phyloP scores from a whole-genome alignment of 2,329 filamentous ascomycete species.

The Macroventuria anomochaeta region DNA sequence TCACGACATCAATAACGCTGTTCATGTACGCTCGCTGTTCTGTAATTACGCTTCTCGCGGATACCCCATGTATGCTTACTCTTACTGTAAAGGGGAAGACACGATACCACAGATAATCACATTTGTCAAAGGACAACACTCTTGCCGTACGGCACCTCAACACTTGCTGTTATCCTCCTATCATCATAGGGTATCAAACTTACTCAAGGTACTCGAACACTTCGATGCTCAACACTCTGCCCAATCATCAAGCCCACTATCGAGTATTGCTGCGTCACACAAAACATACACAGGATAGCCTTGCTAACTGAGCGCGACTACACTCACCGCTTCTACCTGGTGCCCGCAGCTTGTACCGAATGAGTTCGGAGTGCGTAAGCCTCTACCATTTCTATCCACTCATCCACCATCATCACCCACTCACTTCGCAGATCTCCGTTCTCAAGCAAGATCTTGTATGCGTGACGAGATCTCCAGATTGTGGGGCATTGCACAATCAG shows the following conservation, averaged over 20 bases:
- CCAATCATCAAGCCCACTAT: neutral
- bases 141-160: neutral
- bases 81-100: conserved; percentile 5
- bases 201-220: neutral
- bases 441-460: neutral
- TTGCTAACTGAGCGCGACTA: conserved; percentile 9
- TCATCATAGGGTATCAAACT: neutral
- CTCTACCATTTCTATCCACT: conserved; percentile 3
- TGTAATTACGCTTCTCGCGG: conserved; percentile 4
- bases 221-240: neutral
- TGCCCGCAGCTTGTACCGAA: conserved; percentile 12
- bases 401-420: neutral
- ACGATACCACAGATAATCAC: neutral
- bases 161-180: neutral
- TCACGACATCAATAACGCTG: neutral
- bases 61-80: conserved; percentile 19
- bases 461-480: neutral
- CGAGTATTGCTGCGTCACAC: conserved; percentile 3
- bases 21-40: neutral
- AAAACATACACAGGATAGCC: conserved; percentile 9
- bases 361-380: conserved; percentile 4
- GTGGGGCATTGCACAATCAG: conserved; percentile 8
- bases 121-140: conserved; percentile 1
- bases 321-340: conserved; percentile 12
- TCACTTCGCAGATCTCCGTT: neutral